Evolutionary conservation across 2,329 filamentous ascomycete species (phyloP).

Genomic region (Pyrenochaeta sp.): DNA sequence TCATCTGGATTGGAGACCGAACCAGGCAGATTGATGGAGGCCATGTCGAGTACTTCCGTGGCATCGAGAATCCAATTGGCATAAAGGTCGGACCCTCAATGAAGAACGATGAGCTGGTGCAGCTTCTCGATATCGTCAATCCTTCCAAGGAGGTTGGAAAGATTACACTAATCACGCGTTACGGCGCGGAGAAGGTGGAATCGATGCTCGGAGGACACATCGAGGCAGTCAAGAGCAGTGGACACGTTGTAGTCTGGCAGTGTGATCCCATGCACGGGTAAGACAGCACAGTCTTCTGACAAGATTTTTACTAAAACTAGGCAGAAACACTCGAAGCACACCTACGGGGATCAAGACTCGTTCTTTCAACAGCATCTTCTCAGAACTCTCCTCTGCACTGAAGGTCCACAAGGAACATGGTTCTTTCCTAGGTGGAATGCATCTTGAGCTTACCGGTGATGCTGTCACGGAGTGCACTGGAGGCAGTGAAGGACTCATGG

Average conservation of each 20-base stretch:
- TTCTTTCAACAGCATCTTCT: slow-evolving; percentile 87
- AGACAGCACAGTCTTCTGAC: slow-evolving; percentile 14
- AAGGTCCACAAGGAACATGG: slow-evolving; percentile 82
- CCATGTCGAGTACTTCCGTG: slow-evolving; percentile 97
- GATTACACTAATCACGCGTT: slow-evolving; percentile 94
- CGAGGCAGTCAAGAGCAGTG: slow-evolving; percentile 82
- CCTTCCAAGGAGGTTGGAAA: slow-evolving; percentile 84
- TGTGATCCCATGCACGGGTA: slow-evolving; percentile 97
- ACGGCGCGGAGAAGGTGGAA: slow-evolving; percentile 80
- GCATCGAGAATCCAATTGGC: slow-evolving; percentile 93
- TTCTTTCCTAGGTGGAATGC: slow-evolving; percentile 90
- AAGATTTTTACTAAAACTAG: slow-evolving; percentile 7
- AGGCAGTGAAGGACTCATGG: slow-evolving; percentile 83
- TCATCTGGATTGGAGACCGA: slow-evolving; percentile 97
- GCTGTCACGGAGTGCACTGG: slow-evolving; percentile 96
- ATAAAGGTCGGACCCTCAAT: slow-evolving; percentile 95
- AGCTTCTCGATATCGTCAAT: slow-evolving; percentile 85
- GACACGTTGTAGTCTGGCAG: slow-evolving; percentile 86
- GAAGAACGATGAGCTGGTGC: slow-evolving; percentile 74
- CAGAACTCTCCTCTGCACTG: slow-evolving; percentile 83
- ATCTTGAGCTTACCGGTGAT: slow-evolving; percentile 94
- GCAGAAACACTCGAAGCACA: slow-evolving; percentile 68
- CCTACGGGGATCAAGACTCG: slow-evolving; percentile 87
- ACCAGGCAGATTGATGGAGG: slow-evolving; percentile 92
- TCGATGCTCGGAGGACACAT: slow-evolving; percentile 84